Conservation (phyloP, 2,329 filamentous ascomycete genomes). For the Cytospora mali region DNA sequence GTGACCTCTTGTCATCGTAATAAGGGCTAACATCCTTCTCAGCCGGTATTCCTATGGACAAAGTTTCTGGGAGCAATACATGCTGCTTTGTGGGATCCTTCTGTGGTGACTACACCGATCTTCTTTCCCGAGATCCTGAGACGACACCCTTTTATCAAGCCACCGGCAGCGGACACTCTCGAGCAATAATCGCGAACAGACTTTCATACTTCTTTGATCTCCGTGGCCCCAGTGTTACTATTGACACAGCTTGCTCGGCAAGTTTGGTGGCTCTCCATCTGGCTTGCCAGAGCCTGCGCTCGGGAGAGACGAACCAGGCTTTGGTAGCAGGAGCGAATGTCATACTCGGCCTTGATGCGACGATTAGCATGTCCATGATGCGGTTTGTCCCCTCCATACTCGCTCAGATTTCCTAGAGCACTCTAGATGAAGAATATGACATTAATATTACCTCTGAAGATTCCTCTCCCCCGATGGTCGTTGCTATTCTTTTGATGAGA, state of each 20-base stretch:
- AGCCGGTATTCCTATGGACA: too few relatives aligned
- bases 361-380: slow-evolving; percentile 1
- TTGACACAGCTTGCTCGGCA: slow-evolving; percentile 57
- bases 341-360: slow-evolving; percentile 49
- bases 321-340: slow-evolving; percentile 52
- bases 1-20: too few relatives aligned
- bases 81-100: slow-evolving; percentile 52
- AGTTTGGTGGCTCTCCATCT: slow-evolving; percentile 53
- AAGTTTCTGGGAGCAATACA: slow-evolving; percentile 49
- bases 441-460: slow-evolving; percentile 46
- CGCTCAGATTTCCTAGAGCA: slow-evolving; percentile 37
- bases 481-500: slow-evolving; percentile 11
- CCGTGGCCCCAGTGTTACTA: slow-evolving; percentile 54
- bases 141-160: slow-evolving; percentile 54
- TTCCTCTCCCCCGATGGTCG: slow-evolving; percentile 23
- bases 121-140: slow-evolving; percentile 45
- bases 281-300: slow-evolving; percentile 52
- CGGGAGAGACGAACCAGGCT: slow-evolving; percentile 49
- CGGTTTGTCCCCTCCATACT: slow-evolving; percentile 43
- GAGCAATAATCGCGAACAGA: slow-evolving; percentile 56
- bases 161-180: slow-evolving; percentile 53
- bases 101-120: slow-evolving; percentile 52
- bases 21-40: too few relatives aligned
- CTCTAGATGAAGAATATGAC: background rate
- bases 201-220: slow-evolving; percentile 60